Conservation (phyloP, 768 basidiomycete genomes). For the Hypholoma sublateritium region DNA sequence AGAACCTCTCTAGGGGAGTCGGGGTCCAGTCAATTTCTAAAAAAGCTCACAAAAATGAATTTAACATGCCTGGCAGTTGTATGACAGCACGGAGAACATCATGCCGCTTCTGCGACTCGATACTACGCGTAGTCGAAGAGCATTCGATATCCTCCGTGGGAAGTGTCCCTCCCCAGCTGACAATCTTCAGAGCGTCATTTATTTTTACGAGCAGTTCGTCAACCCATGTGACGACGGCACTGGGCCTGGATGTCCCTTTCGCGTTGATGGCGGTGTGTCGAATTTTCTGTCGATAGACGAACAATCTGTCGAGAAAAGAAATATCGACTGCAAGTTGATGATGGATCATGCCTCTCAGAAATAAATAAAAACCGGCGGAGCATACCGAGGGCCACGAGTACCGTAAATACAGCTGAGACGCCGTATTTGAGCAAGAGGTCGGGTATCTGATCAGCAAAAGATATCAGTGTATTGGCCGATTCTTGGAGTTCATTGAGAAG, state of each 20-base stretch:
- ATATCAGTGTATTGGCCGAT: constrained; percentile 9
- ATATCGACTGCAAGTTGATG: constrained; percentile 10
- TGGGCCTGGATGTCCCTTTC: constrained; percentile 13
- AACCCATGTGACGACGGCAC: constrained; percentile 59
- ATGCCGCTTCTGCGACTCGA: constrained; percentile 43
- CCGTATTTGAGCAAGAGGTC: neutral
- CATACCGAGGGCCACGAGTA: constrained; percentile 9
- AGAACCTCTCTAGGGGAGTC: constrained; percentile 50
- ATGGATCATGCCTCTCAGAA: neutral
- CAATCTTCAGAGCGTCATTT: constrained; percentile 30
- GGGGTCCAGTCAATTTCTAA: neutral
- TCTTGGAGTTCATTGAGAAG: constrained; percentile 6
- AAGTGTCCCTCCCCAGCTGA: constrained; percentile 15
- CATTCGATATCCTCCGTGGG: neutral
- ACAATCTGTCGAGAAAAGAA: constrained; percentile 32
- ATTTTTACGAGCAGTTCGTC: constrained; percentile 60
- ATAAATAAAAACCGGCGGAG: neutral
- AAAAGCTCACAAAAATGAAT: neutral
- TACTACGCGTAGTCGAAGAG: constrained; percentile 14
- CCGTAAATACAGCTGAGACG: neutral
- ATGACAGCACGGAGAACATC: constrained; percentile 57
- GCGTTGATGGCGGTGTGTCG: constrained; percentile 36
- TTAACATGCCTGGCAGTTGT: constrained; percentile 66
- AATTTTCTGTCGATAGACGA: constrained; percentile 52
- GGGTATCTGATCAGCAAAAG: constrained; percentile 8